Evolutionary conservation across 2,329 filamentous ascomycete genomes (phyloP), one percentile per base, ranked within the genome.

Genomic region (Nothophaeocryptopus gaeumannii): DNA sequence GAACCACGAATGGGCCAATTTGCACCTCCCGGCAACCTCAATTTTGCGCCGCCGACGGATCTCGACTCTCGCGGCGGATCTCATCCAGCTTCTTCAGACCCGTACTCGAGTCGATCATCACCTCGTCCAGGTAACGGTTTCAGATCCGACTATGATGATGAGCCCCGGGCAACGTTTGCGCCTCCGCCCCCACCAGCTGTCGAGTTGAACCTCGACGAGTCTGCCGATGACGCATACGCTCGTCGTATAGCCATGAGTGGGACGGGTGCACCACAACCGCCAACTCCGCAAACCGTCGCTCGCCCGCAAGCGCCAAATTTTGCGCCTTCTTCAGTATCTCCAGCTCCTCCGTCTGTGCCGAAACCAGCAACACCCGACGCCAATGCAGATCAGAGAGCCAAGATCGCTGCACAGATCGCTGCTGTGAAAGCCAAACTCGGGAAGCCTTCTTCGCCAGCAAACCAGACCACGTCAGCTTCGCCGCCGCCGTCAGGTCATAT

Each of bases 171-270:
- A 10, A 46, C 44, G 3, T 79, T 80, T 63, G 78, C 78, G 34
- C 78, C 78, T n/a, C 78, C 77, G 20, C 50, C 40, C 4, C 45
- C 50, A 15, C 45, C 50, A 26, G 54, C 44, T 12, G 59, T 58
- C 31, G 55, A 63, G 11, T 42, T 78, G 26, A 74, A 77, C 3
- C 76, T 83, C 58, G 82, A 85, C 61, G 72, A 77, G 39, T 83
- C 81, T 5, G 85, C 83, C 42, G 84, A 89, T 49, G 85, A 89
- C 64, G 84, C 80, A 36, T 89, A 85, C 65, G 76, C 80, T 38
- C 80, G 79, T 47, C 83, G 83, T 12, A 70, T 83, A 55, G 80
- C 78, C 31, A 62, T 88, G 65, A 80, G 78, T 3, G 55, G 51
- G n/a, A 53, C 55, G 39, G 40, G 68, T 34, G 66, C 67, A 37